Percentiles rank a stretch among this genome's conserved stretches.
phyloP scores from a whole-genome alignment of 2,329 filamentous ascomycete species.

The Dryadomyces quercivorus region DNA sequence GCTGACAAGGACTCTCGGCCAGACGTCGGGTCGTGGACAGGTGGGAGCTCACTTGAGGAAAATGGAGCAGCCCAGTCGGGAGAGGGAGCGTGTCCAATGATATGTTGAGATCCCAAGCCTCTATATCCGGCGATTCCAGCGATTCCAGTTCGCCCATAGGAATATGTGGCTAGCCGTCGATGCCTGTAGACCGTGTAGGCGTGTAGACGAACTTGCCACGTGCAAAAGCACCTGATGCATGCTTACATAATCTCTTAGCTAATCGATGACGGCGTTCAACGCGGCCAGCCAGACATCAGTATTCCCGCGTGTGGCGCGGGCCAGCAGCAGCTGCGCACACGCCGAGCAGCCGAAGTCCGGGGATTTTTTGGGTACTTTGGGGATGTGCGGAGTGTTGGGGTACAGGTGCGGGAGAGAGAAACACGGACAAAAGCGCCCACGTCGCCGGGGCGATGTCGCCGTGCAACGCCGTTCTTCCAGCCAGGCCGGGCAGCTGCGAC shows the following conservation, averaged over 20 bases:
- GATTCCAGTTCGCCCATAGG: not conserved
- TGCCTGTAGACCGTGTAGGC: no score
- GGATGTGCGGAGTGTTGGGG: no score
- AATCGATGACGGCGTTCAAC: not conserved
- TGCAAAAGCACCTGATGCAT: no score
- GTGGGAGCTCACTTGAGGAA: not conserved
- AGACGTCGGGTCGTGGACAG: not conserved
- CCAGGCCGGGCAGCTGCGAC: not conserved
- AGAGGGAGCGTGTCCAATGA: not conserved
- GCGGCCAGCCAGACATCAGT: no score
- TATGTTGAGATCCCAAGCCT: no score
- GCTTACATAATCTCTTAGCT: not conserved
- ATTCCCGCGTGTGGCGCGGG: no score
- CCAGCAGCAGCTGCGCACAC: not conserved
- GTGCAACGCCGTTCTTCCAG: not conserved
- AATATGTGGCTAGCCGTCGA: not conserved
- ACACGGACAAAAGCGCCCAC: no score
- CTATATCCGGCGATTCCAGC: slow-evolving; percentile 3
- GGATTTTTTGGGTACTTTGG: no score
- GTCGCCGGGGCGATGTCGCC: not conserved
- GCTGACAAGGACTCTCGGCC: no score
- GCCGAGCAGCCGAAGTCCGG: no score
- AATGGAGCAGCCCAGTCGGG: not conserved
- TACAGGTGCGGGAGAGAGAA: no score
- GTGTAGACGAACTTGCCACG: not conserved